These are phyloP conservation scores for Halteria grandinella DNA, from an alignment of 73 alveolate species.

Conservation along the genomic window DNA sequence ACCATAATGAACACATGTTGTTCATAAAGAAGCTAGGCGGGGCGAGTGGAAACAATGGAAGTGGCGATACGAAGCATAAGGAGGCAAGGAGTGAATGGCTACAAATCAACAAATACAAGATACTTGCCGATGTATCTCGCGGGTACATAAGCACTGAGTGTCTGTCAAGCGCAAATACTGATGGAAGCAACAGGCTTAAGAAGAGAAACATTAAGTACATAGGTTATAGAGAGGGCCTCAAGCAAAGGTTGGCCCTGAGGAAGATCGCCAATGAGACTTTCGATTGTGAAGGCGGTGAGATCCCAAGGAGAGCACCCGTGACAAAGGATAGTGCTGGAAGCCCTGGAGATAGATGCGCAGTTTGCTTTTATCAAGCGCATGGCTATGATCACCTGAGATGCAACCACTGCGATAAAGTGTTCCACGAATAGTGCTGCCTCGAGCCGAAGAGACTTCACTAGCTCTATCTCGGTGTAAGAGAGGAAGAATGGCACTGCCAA, in stretches of 20 bases:
- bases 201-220: slow-evolving; percentile 5
- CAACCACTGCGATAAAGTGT: slow-evolving; percentile 11
- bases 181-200: slow-evolving; percentile 6
- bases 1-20: too few relatives aligned
- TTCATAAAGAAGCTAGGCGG: too few relatives aligned
- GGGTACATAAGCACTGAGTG: slow-evolving; percentile 32
- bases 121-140: slow-evolving; percentile 28
- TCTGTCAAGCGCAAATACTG: background rate
- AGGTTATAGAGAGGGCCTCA: background rate
- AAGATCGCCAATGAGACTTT: background rate
- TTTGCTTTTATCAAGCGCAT: slow-evolving; percentile 22
- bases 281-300: slow-evolving; percentile 1
- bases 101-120: background rate
- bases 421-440: slow-evolving; percentile 21
- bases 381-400: slow-evolving; percentile 14
- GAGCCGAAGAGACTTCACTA: slow-evolving; percentile 9
- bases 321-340: background rate
- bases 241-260: background rate
- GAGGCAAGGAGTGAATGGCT: slow-evolving; percentile 47
- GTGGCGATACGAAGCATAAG: too few relatives aligned
- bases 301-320: background rate
- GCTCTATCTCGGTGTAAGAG: slow-evolving; percentile 44
- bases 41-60: too few relatives aligned
- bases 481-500: slow-evolving; percentile 68
- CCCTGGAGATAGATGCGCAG: slow-evolving; percentile 30